Base-by-base conservation (phyloP, 441 rosid species). In the Kokia cookei region DNA sequence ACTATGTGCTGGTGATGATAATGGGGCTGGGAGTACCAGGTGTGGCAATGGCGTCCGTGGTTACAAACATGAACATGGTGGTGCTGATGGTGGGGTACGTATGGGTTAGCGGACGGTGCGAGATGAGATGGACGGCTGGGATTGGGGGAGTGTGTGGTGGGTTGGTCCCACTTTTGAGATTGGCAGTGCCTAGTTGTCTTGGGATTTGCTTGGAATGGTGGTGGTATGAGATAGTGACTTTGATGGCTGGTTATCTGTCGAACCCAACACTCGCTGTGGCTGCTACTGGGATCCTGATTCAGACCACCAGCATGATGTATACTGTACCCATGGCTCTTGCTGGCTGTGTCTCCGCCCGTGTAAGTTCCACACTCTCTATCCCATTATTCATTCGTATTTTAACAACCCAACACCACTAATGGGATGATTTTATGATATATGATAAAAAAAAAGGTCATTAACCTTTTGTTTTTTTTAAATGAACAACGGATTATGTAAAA, bases 181-280 rank as follows among this genome's bases (percentile, higher is more conserved):
- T 95, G 86, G 98, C 99, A 24, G 88, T 95, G 69, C 99, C 99
- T 8, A 95, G 99, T 61, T 95, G 99, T 76, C 78, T 91, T 64
- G 97, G 97, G 79, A 95, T 93, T 65, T 95, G 99, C 84, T 82
- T 93, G 75, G 99, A 95, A 88, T 95, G 99, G 99, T 95, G 98
- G 99, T 93, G 99, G 99, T 95, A 95, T 54, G 98, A 95, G 93
- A 91, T 95, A 8, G 93, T 95, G 85, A 95, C 79, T 2, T 84
- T 95, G 43, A 73, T 95, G 86, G 93, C 97, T 4, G 99, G 99
- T 22, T 93, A 95, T 83, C 78, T 95, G 81, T 86, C 88, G n/a
- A 83, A 91, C 63, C 99, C 99, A 4, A 93, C 89, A 2, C 73
- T 85, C 22, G 87, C 97, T 2, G 97, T 93, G 76, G 99, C 99